phyloP scores from a whole-genome alignment of 192 early-diverging fungal genomes.

The Coemansia sp. region DNA sequence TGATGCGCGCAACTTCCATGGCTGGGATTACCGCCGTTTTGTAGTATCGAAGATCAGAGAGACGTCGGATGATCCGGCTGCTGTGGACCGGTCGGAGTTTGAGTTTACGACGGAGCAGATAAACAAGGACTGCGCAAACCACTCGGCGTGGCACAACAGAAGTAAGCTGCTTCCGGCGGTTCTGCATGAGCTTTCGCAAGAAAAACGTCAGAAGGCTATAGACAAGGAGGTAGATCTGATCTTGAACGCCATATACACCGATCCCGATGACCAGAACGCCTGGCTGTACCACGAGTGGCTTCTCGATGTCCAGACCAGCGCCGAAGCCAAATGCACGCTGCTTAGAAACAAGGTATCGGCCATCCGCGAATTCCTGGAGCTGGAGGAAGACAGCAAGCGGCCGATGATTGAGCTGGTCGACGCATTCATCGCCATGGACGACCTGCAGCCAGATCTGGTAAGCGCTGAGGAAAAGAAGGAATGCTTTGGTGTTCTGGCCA shows the following conservation, averaged over 20 bases:
- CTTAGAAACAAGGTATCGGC: constrained; percentile 26
- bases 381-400: constrained; percentile 51
- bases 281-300: constrained; percentile 98
- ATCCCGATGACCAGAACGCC: constrained; percentile 94
- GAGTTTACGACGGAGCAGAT: constrained; percentile 91
- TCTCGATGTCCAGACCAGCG: constrained; percentile 59
- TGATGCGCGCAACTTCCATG: constrained; percentile 97
- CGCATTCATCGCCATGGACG: constrained; percentile 26
- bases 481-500: constrained; percentile 22
- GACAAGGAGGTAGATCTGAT: constrained; percentile 78
- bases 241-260: constrained; percentile 90
- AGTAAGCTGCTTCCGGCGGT: constrained; percentile 70
- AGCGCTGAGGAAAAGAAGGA: constrained; percentile 21
- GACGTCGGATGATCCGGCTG: constrained; percentile 19
- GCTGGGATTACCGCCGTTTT: constrained; percentile 95
- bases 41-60: constrained; percentile 61
- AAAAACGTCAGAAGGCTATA: constrained; percentile 27
- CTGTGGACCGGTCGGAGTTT: constrained; percentile 66
- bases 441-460: constrained; percentile 13
- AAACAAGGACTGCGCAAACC: constrained; percentile 91
- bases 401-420: constrained; percentile 38
- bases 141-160: constrained; percentile 98
- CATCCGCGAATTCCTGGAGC: constrained; percentile 53
- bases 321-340: constrained; percentile 23
- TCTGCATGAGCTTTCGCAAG: background rate